A percentile compares a stretch with the other conserved stretches of the same genome.
These are phyloP conservation scores for Alternaria panax DNA, from an alignment of 2,329 filamentous ascomycete genomes.

Conservation along the genomic window DNA sequence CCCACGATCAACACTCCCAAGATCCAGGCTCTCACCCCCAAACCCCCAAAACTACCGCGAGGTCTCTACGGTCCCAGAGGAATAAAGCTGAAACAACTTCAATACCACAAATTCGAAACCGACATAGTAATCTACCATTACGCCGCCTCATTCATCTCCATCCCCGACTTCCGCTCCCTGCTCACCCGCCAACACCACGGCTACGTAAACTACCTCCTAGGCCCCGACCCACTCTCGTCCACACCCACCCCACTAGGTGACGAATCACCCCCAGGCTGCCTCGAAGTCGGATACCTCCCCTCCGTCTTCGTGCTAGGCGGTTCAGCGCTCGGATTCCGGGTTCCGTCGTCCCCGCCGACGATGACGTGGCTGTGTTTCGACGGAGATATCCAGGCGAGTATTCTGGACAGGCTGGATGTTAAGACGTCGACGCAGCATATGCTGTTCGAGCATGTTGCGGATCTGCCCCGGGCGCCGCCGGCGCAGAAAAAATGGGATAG, in stretches of 20 bases:
- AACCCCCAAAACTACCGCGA: neutral
- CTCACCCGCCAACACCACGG: constrained; percentile 10
- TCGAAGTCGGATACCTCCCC: constrained; percentile 32
- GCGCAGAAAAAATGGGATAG: constrained; percentile 5
- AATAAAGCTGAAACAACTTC: constrained; percentile 10
- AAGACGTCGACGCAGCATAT: neutral
- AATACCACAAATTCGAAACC: constrained; percentile 25
- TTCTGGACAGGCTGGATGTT: constrained; percentile 11
- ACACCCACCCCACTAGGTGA: constrained; percentile 20
- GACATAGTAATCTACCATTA: constrained; percentile 34
- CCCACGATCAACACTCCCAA: neutral
- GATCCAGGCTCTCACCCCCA: neutral
- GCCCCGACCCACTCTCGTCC: constrained; percentile 18
- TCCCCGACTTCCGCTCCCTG: constrained; percentile 5
- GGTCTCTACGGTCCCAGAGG: neutral
- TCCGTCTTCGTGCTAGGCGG: constrained; percentile 24
- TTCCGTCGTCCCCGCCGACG: neutral
- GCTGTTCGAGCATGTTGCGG: constrained; percentile 33
- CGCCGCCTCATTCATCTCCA: constrained; percentile 7
- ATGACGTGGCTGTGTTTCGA: constrained; percentile 37
- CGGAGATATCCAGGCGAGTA: neutral
- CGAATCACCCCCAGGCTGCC: constrained; percentile 17
- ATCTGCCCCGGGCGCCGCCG: constrained; percentile 7
- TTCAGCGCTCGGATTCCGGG: constrained; percentile 32
- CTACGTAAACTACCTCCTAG: constrained; percentile 20